phyloP scores from a whole-genome alignment of 169 alveolate genomes.

The Plasmodium sp. region DNA sequence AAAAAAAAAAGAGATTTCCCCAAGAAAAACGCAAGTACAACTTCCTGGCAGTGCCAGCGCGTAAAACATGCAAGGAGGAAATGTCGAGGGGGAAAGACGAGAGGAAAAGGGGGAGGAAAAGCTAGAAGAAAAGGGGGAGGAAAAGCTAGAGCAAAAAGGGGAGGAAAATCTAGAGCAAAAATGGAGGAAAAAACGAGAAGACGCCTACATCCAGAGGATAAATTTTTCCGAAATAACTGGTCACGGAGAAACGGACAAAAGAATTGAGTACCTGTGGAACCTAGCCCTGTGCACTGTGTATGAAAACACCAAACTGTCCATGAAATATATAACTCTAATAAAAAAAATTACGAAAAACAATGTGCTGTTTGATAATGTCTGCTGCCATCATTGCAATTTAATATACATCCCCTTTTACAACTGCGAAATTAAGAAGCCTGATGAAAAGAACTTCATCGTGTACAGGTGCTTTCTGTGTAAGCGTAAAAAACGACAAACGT shows the following conservation, averaged over 20 bases:
- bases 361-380: conserved; percentile 17
- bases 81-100: conserved; percentile 8
- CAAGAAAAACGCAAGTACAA: not conserved
- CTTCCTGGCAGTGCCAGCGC: not conserved
- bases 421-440: conserved; percentile 10
- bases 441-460: not conserved
- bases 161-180: too few species aligned
- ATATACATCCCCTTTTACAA: conserved; percentile 71
- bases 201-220: not conserved
- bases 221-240: conserved; percentile 18
- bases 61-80: conserved; percentile 1
- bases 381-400: conserved; percentile 71
- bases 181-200: conserved; percentile 2
- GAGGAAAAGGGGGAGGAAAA: not conserved
- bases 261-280: conserved; percentile 68
- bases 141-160: too few species aligned
- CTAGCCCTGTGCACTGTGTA: conserved; percentile 47
- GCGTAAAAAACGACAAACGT: conserved; percentile 3
- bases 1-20: not conserved
- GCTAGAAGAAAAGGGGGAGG: too few species aligned
- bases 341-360: conserved; percentile 46
- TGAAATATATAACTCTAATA: conserved; percentile 53
- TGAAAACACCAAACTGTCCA: conserved; percentile 60
- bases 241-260: not conserved
- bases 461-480: conserved; percentile 48